Base-by-base conservation (phyloP, 75 land plant genomes). In the Adiantum capillusveneris region DNA sequence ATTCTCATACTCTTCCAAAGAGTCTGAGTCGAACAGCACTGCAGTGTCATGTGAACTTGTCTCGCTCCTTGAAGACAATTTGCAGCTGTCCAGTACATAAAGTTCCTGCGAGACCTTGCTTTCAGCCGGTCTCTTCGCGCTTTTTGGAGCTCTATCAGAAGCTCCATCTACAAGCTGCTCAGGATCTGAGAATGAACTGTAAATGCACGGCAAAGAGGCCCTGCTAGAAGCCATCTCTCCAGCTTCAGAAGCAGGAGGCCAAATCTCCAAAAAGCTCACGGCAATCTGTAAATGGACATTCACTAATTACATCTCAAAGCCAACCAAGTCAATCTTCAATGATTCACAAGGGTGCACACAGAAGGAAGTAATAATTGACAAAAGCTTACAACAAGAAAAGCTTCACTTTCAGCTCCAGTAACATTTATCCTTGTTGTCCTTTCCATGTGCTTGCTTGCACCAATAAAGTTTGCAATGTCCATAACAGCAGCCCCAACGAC, bases 1-100 rank as follows among this genome's bases (percentile, higher is more conserved):
- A 21, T 58, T 73, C 29, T 81, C 87, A 69, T 44, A 64, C 7
- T 75, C 85, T 37, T 78, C 83, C 44, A 72, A 49, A 25, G 84
- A 88, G 57, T 85, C 98, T 21, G 86, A 61, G 18, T 83, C 90
- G 69, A 72, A 80, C 25, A 68, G 71, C 20, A 65, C 81, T 34
- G 54, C 31, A 18, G 66, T 72, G 9, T 73, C 80, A 30, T 44
- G 71, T 29, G 53, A 55, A 48, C 71, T 61, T 25, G 75, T 84
- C 34, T 74, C 85, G 65, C 86, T 84, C 44, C 60, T 63, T 17
- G 69, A 56, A 42, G 90, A 86, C 30, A 61, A 66, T 57, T 66
- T 79, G 2, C 25, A 53, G 14, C 28, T 53, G 25, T 53, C 55
- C 6, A 53, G 16, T 18, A 22, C 25, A 26, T 53, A 53, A 53